Conservation (phyloP, 768 basidiomycete species). For the Suillus occidentalis region DNA sequence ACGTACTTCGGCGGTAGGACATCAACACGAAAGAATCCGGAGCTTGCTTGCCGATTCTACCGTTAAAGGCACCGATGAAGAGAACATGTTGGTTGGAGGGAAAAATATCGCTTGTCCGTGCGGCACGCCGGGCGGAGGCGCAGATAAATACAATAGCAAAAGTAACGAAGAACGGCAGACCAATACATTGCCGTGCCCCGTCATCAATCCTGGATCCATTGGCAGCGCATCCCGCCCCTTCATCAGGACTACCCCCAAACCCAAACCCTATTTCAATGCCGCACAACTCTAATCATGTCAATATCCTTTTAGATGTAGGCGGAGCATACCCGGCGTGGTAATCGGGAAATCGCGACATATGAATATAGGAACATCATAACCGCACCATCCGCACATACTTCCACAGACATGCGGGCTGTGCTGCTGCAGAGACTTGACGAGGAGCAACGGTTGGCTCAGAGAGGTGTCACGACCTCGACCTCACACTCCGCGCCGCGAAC, state of each 20-base stretch:
- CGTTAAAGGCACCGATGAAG: constrained; percentile 3
- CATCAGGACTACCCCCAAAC: background rate
- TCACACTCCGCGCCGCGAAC: constrained; percentile 5
- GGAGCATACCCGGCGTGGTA: constrained; percentile 3
- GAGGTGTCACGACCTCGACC: constrained; percentile 3
- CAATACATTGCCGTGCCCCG: constrained; percentile 4
- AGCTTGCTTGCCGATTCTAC: background rate
- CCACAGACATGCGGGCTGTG: constrained; percentile 32
- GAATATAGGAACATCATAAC: background rate
- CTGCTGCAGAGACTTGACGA: constrained; percentile 44
- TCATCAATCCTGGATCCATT: background rate
- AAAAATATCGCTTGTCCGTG: constrained; percentile 33
- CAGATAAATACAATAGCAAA: constrained; percentile 7
- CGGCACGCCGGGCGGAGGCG: constrained; percentile 17
- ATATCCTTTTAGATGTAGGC: background rate
- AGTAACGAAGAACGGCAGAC: background rate
- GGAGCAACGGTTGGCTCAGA: constrained; percentile 39
- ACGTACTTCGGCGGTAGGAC: background rate
- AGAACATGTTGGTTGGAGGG: constrained; percentile 13
- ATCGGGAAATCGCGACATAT: constrained; percentile 5
- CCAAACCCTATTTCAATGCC: background rate
- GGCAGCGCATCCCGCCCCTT: constrained; percentile 1
- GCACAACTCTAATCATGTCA: constrained; percentile 1
- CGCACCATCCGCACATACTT: background rate
- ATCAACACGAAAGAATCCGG: background rate